Evolutionary conservation across 192 early-diverging fungal genomes (phyloP).

Genomic region (Backusella morwellensis): DNA sequence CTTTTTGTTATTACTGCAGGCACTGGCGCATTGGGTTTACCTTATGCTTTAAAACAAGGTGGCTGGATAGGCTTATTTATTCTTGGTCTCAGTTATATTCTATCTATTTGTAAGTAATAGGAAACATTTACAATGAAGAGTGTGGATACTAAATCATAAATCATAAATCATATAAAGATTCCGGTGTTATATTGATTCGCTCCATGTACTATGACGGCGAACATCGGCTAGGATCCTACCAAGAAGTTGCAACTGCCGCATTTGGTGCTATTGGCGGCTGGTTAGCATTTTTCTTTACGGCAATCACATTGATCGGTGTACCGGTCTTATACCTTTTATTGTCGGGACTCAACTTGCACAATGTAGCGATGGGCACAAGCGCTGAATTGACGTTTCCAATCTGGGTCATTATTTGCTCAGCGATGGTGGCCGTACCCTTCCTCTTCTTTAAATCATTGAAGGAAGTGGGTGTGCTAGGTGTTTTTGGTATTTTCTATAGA

Average conservation of each 20-base stretch:
- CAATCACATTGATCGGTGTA: constrained; percentile 67
- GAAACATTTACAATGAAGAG: neutral
- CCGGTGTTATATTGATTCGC: constrained; percentile 67
- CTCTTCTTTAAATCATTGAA: constrained; percentile 72
- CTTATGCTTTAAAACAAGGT: constrained; percentile 70
- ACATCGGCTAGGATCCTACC: constrained; percentile 60
- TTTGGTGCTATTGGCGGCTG: constrained; percentile 65
- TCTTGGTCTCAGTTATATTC: constrained; percentile 23
- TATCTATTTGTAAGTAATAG: constrained; percentile 40
- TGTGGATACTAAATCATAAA: neutral
- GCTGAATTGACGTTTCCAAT: constrained; percentile 43
- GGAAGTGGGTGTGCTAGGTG: constrained; percentile 72
- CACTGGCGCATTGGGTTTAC: constrained; percentile 80
- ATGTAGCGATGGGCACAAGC: constrained; percentile 43
- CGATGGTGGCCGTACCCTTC: constrained; percentile 68
- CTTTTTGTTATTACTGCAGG: constrained; percentile 69
- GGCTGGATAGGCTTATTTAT: constrained; percentile 73
- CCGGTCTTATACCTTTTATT: constrained; percentile 71
- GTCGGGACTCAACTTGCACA: constrained; percentile 67
- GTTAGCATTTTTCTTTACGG: constrained; percentile 64
- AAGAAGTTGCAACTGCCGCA: constrained; percentile 69
- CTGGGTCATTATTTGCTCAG: constrained; percentile 66
- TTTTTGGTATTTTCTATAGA: constrained; percentile 39
- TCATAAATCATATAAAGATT: constrained; percentile 33
- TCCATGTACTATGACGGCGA: constrained; percentile 76